Evolutionary conservation across 495 filamentous ascomycete genomes (phyloP).

Genomic region (Podospora comata): DNA sequence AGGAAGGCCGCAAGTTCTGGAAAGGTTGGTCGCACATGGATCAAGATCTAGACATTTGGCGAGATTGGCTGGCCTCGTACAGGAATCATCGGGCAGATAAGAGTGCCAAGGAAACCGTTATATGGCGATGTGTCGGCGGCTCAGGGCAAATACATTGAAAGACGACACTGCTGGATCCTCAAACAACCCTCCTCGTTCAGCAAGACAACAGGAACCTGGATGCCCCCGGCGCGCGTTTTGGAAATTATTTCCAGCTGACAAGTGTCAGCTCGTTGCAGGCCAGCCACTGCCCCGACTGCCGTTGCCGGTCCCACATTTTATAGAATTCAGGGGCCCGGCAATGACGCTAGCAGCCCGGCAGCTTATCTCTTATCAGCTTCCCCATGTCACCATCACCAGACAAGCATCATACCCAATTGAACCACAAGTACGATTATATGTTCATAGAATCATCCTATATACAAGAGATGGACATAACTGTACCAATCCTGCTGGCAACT

Average conservation of each 20-base stretch:
- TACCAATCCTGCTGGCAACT: conserved; percentile 23
- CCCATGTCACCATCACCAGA: not conserved
- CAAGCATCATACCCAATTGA: not conserved
- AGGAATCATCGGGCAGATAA: conserved; percentile 3
- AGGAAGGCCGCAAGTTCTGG: conserved; percentile 8
- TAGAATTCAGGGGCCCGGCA: conserved; percentile 2
- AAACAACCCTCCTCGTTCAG: conserved; percentile 1
- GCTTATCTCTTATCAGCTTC: not conserved
- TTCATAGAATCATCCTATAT: not conserved
- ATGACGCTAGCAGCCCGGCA: not conserved
- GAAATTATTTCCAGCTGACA: conserved; percentile 11
- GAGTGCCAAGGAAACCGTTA: not conserved
- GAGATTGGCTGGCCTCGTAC: conserved; percentile 17
- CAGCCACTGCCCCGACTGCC: not conserved
- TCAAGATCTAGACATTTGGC: conserved; percentile 21
- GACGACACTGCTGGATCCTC: not conserved
- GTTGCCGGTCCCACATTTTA: conserved; percentile 3
- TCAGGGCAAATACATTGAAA: conserved; percentile 8
- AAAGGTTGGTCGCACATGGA: conserved; percentile 17
- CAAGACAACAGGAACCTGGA: conserved; percentile 1
- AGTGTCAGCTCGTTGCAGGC: conserved; percentile 12
- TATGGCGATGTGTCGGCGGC: conserved; percentile 6
- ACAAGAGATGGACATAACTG: conserved; percentile 9
- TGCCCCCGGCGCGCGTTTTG: conserved; percentile 7
- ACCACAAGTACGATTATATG: not conserved